A percentile compares a stretch with the other conserved stretches of the same genome.
Conservation (phyloP, 2,329 filamentous ascomycete genomes). For the Ceratocystis colombiana region DNA sequence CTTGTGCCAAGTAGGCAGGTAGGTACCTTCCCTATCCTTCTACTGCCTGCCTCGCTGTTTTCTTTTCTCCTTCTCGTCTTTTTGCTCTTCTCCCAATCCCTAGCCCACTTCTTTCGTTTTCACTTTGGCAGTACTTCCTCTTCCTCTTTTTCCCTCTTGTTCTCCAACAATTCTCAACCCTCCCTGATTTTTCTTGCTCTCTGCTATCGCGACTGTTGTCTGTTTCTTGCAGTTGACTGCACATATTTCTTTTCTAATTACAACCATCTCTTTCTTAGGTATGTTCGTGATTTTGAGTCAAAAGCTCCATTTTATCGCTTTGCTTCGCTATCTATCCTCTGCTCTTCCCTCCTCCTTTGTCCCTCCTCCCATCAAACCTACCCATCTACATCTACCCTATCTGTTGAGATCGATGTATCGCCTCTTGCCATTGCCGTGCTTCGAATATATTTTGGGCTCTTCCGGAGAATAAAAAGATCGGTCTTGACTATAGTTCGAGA, state of each 20-base stretch:
- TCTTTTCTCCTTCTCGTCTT: conserved; percentile 10
- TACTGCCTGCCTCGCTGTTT: conserved; percentile 15
- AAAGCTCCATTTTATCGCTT: neutral
- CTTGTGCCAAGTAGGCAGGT: neutral
- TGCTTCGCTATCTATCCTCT: neutral
- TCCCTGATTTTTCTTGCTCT: conserved; percentile 17
- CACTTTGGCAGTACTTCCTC: neutral
- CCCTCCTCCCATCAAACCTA: neutral
- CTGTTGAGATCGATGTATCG: neutral
- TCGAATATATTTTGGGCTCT: neutral
- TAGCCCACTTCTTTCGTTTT: conserved; percentile 19
- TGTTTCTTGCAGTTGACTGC: conserved; percentile 25
- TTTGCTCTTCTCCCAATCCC: conserved; percentile 16
- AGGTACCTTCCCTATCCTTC: conserved; percentile 1
- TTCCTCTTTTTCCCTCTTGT: conserved; percentile 17
- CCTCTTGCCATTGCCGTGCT: neutral
- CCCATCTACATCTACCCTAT: neutral
- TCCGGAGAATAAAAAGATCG: no score
- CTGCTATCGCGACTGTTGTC: conserved; percentile 20
- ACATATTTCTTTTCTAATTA: conserved; percentile 24
- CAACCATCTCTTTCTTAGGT: conserved; percentile 24
- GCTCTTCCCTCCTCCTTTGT: neutral
- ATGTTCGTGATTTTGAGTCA: conserved; percentile 2
- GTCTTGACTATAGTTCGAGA: neutral
- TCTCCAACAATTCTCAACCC: conserved; percentile 9